Conservation (phyloP, 2,329 filamentous ascomycete genomes). For the Ophiostoma novo-ulmi region DNA sequence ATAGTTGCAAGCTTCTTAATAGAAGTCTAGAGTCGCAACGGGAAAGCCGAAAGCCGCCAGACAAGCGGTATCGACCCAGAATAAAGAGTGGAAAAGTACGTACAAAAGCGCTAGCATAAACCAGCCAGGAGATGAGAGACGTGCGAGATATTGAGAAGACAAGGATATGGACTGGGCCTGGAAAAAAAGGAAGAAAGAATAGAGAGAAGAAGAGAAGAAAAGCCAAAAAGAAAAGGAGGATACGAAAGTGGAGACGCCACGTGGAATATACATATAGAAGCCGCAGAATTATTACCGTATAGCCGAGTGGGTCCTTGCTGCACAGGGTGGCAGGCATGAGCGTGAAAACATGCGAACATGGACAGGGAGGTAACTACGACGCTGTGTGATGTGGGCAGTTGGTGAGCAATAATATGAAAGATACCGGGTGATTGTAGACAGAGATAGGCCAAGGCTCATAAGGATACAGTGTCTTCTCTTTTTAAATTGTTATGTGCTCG, state of each 20-base stretch:
- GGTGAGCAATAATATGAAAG: too few species aligned
- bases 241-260: not conserved
- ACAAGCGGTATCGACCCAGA: not conserved
- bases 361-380: not conserved
- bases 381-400: not conserved
- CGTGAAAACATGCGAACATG: not conserved
- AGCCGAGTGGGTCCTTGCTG: not conserved
- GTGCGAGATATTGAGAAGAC: not conserved
- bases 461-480: too few species aligned
- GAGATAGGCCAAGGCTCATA: too few species aligned
- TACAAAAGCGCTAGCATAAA: not conserved
- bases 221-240: not conserved
- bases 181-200: not conserved
- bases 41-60: not conserved
- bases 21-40: not conserved
- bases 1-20: not conserved
- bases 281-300: not conserved
- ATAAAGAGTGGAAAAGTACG: not conserved
- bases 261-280: constrained; percentile 4
- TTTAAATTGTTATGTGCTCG: too few species aligned
- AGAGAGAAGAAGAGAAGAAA: not conserved
- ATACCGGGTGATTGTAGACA: too few species aligned
- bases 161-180: not conserved
- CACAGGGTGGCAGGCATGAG: not conserved
- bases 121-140: not conserved